Evolutionary conservation across 1,139 yeast genomes (phyloP).

Genomic region (Debaryomyces fabryi): DNA sequence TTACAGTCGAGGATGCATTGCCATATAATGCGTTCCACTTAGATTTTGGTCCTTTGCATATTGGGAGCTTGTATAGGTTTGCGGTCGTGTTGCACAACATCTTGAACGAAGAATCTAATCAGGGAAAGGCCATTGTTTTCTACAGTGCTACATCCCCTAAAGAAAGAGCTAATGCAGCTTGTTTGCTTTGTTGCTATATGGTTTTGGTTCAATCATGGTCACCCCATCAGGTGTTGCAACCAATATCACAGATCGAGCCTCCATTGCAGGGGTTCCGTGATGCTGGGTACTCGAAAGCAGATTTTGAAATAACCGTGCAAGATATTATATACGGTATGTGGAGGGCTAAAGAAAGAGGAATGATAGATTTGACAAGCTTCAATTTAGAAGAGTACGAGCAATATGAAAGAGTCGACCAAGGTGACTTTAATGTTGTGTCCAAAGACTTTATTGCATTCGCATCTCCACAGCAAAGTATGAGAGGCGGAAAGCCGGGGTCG

Average conservation of each 20-base stretch:
- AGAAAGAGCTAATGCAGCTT: conserved; percentile 91
- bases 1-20: conserved; percentile 88
- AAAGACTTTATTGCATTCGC: conserved; percentile 98
- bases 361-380: conserved; percentile 85
- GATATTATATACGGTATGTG: conserved; percentile 95
- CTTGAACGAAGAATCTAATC: conserved; percentile 79
- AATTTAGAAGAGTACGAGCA: conserved; percentile 92
- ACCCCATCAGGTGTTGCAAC: conserved; percentile 95
- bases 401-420: conserved; percentile 94
- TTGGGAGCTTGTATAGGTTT: conserved; percentile 90
- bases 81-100: conserved; percentile 94
- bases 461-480: conserved; percentile 78
- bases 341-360: conserved; percentile 95
- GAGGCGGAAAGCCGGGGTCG: conserved; percentile 38
- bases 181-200: conserved; percentile 93
- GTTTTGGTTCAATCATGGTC: conserved; percentile 95
- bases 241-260: conserved; percentile 88
- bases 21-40: conserved; percentile 92
- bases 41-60: conserved; percentile 94
- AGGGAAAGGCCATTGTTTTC: conserved; percentile 86
- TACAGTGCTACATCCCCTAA: conserved; percentile 83
- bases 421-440: conserved; percentile 89
- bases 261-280: conserved; percentile 95
- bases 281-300: conserved; percentile 96
- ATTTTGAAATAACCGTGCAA: conserved; percentile 88